Evolutionary conservation across 2,329 filamentous ascomycete genomes (phyloP), one percentile per base, ranked within the genome.

Genomic region (Botrytis fabae): DNA sequence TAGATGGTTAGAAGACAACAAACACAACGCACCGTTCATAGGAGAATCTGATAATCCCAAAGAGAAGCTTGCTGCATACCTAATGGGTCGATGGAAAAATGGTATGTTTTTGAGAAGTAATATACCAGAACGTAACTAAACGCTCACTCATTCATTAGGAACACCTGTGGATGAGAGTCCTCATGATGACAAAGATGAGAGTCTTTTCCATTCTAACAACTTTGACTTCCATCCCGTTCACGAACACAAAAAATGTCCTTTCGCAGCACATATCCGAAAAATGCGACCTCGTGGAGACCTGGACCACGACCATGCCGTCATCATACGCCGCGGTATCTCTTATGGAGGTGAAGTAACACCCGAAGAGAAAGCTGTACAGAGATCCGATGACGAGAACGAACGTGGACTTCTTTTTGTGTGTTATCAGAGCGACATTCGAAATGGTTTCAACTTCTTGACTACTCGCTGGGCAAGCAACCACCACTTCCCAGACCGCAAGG

Each of bases 241-340:
- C 38, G 54, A 82, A 16, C 81, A 83, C 62, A 78, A 81, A 1
- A 79, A 80, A 32, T 86, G 85, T 75, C 84, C 85, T 1, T 84
- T 85, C 64, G 84, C 83, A 0, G 83, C 85, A 2, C 85, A 86
- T 69, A 82, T 83, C 42, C 84, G 85, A 60, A 86, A 86, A 79
- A 85, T 82, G 59, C 84, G 84, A 60, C 85, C 85, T 0, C 80
- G 84, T 28, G 79, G 48, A 57, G 74, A 75, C 35, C 51, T 77
- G 16, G 83, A 85, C 71, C 73, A 81, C 0, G 75, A 78, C 51
- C 70, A 75, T 8, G 75, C 79, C 14, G 76, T 80, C 22, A 84
- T 86, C 28, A 74, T 85, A 12, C 84, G 85, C 42, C 83, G 84
- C 9, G 83, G 84, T 3, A 85, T 86, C 57, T 80, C 82, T 6